Conservation (phyloP, 2,329 filamentous ascomycete species). For the Epicoccum nigrum region DNA sequence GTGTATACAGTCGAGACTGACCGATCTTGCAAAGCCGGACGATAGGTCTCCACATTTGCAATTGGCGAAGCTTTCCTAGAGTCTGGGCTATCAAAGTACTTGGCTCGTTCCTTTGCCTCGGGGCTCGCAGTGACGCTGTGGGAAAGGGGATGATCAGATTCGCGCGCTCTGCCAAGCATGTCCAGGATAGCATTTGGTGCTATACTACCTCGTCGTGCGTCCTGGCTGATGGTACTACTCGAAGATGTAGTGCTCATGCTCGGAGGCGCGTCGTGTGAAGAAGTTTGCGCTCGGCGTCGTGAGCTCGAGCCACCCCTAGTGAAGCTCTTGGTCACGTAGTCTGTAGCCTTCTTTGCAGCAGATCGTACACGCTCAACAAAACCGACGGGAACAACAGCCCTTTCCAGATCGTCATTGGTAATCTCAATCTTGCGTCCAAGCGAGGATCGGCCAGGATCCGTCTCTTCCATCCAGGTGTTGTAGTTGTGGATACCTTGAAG, state of each 20-base stretch:
- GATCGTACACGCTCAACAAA: constrained; percentile 85
- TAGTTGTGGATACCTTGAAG: constrained; percentile 77
- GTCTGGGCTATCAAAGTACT: constrained; percentile 45
- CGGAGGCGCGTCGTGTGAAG: constrained; percentile 60
- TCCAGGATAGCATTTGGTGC: constrained; percentile 64
- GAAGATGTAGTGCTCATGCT: constrained; percentile 60
- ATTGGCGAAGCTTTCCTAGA: constrained; percentile 51
- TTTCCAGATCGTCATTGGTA: constrained; percentile 87
- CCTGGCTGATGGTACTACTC: constrained; percentile 61
- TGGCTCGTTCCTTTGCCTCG: constrained; percentile 52
- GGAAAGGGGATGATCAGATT: constrained; percentile 73
- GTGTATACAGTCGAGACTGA: constrained; percentile 55
- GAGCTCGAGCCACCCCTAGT: constrained; percentile 41
- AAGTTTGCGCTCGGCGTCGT: constrained; percentile 63
- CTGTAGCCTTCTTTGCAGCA: constrained; percentile 60
- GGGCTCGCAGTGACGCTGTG: constrained; percentile 77
- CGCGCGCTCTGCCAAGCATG: constrained; percentile 56
- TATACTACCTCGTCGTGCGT: constrained; percentile 62
- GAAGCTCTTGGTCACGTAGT: constrained; percentile 36
- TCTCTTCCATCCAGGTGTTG: constrained; percentile 87
- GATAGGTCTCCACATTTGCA: constrained; percentile 34
- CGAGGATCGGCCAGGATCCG: constrained; percentile 78
- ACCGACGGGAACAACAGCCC: constrained; percentile 86
- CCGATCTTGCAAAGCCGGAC: constrained; percentile 45
- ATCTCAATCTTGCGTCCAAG: constrained; percentile 89